phyloP scores from a whole-genome alignment of 257 asterid species.

The Lavandula angustifolia region DNA sequence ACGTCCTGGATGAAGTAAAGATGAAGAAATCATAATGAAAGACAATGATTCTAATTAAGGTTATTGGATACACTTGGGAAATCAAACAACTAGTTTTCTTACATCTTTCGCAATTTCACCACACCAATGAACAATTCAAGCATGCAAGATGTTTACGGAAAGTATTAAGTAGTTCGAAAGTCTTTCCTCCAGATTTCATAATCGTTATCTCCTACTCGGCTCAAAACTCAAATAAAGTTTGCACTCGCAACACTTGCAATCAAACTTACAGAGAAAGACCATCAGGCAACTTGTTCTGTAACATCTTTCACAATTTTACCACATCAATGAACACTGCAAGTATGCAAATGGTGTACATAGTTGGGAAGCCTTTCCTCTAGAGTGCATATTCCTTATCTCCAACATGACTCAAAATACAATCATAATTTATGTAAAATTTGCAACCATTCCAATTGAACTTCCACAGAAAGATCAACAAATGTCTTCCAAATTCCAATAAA shows the following conservation, averaged over 20 bases:
- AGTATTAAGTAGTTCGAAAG: neutral
- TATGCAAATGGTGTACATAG: neutral
- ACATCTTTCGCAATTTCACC: constrained; percentile 9
- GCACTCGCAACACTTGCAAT: neutral
- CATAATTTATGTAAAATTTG: neutral
- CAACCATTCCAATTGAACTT: neutral
- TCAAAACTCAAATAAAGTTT: neutral
- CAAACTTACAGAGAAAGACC: constrained; percentile 9
- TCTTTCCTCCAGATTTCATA: neutral
- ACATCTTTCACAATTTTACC: constrained; percentile 9
- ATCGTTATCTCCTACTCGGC: neutral
- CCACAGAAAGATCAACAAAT: neutral
- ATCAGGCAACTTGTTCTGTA: constrained; percentile 11
- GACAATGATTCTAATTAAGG: neutral
- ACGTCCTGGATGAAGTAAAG: neutral
- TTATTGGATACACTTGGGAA: constrained; percentile 16
- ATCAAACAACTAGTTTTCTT: constrained; percentile 9
- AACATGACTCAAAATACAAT: neutral
- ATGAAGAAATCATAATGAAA: neutral
- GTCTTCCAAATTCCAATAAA: neutral
- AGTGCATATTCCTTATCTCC: neutral
- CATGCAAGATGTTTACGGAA: constrained; percentile 7
- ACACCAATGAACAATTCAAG: constrained; percentile 14
- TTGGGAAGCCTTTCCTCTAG: neutral
- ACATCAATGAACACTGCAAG: constrained; percentile 15